A percentile compares a stretch with the other conserved stretches of the same genome.
These are phyloP conservation scores for Globisporangium okanoganense DNA, from an alignment of 352 stramenopile species.

Conservation along the genomic window DNA sequence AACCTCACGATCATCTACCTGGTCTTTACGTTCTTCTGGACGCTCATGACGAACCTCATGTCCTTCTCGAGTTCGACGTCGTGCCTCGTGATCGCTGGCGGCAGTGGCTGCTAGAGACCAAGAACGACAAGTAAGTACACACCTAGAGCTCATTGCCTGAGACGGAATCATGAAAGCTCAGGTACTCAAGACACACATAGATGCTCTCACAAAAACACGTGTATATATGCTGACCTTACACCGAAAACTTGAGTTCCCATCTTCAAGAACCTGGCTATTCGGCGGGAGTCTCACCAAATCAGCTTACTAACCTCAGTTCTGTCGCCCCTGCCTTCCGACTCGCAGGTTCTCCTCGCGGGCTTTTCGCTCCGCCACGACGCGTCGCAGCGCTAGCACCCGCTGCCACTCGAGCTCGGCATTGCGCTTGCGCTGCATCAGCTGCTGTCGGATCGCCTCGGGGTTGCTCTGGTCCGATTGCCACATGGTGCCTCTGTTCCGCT, in stretches of 20 bases:
- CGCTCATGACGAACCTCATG: conserved; percentile 16
- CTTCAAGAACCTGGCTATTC: too few species aligned
- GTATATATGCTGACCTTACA: too few species aligned
- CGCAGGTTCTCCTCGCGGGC: not conserved
- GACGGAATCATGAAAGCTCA: too few species aligned
- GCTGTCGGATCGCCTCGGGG: not conserved
- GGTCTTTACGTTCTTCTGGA: conserved; percentile 15
- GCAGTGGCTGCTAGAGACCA: too few species aligned
- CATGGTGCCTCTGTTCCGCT: not conserved
- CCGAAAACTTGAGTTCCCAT: too few species aligned
- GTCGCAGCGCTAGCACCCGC: not conserved
- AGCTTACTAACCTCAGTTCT: not conserved
- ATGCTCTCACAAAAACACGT: too few species aligned
- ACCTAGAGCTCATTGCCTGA: too few species aligned
- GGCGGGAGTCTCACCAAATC: too few species aligned
- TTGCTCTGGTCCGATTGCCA: not conserved
- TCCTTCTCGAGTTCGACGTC: too few species aligned
- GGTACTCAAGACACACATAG: too few species aligned
- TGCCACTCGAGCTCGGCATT: conserved; percentile 1
- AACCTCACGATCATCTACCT: conserved; percentile 17
- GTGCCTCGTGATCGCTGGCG: too few species aligned
- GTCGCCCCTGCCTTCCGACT: not conserved
- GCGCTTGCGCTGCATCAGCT: not conserved
- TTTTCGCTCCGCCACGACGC: not conserved
- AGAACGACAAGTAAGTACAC: too few species aligned